Conservation (phyloP, 2,329 filamentous ascomycete species). For the Cercospora nicotianae region DNA sequence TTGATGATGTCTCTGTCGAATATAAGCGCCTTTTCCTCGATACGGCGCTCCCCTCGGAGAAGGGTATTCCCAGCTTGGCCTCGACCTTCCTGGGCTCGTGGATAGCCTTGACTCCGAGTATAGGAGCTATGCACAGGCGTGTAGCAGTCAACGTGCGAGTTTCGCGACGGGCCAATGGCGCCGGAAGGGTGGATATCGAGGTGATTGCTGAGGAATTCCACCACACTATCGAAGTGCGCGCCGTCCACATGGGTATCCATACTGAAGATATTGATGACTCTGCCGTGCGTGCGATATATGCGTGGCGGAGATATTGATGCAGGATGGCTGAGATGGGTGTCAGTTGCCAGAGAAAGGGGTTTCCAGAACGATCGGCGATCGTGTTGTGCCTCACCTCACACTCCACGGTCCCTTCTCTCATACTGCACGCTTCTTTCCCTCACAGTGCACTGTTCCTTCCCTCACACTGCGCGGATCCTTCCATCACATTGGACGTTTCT, state of each 20-base stretch:
- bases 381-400: too few relatives aligned
- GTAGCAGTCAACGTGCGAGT: slow-evolving; percentile 27
- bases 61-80: neutral
- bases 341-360: neutral
- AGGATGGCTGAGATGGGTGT: neutral
- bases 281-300: neutral
- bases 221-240: neutral
- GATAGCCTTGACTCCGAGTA: neutral
- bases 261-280: neutral
- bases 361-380: too few relatives aligned
- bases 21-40: slow-evolving; percentile 20
- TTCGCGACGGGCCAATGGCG: slow-evolving; percentile 22
- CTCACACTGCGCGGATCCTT: neutral
- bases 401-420: too few relatives aligned
- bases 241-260: neutral
- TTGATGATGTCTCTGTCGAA: slow-evolving; percentile 31
- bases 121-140: slow-evolving; percentile 25
- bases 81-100: neutral
- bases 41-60: neutral
- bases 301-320: neutral
- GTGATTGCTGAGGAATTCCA: slow-evolving; percentile 5
- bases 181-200: slow-evolving; percentile 16
- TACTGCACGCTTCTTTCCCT: too few relatives aligned
- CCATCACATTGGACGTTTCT: too few relatives aligned
- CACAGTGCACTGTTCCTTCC: neutral